Evolutionary conservation across 2,329 filamentous ascomycete species (phyloP), one percentile per base, ranked within the genome.

Genomic region (Orbilia blumenaviensis): DNA sequence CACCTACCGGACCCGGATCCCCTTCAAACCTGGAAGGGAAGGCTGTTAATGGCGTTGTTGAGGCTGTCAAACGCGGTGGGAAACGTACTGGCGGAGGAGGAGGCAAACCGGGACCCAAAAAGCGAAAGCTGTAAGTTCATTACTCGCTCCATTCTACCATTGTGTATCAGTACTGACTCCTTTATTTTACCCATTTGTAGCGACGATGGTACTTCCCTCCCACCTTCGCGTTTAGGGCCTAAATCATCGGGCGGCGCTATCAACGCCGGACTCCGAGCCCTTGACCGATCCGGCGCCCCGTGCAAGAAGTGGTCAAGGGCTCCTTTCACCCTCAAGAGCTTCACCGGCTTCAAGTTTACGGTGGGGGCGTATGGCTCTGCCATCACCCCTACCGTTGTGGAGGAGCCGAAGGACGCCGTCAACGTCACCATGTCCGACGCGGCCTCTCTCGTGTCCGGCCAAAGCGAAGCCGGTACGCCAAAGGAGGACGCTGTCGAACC

Each of bases 211-310:
- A 38, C 89, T 82, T 21, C 81, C 81, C 50, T 84, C 85, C 4
- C 83, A 85, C 48, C 85, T 86, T 60, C 92, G 84, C 96, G 96
- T 83, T 90, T 98, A 25, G 94, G 94, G 2, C 95, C 95, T 79
- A 98, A 97, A 84, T 94, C 94, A 61, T 98, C 97, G 83, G 92
- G 94, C 81, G 95, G 95, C 78, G 94, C 94, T 74, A 99, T 99
- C 86, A 99, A 99, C 82, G 95, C 95, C 66, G 92, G 93, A 62
- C 90, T 99, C 58, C 92, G 95, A 66, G 94, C 95, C 10, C 91
- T 99, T 78, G 95, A 99, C 83, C 90, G 94, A 77, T 91, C 91
- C 6, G 94, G 94, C 79, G 92, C 94, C 81, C 94, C 95, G 8
- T 97, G 94, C 83, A 92, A 94, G 50, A 76, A 76, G n/a, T 76